Evolutionary conservation across 441 rosid species (phyloP).

Genomic region (Bruguiera hainesii): DNA sequence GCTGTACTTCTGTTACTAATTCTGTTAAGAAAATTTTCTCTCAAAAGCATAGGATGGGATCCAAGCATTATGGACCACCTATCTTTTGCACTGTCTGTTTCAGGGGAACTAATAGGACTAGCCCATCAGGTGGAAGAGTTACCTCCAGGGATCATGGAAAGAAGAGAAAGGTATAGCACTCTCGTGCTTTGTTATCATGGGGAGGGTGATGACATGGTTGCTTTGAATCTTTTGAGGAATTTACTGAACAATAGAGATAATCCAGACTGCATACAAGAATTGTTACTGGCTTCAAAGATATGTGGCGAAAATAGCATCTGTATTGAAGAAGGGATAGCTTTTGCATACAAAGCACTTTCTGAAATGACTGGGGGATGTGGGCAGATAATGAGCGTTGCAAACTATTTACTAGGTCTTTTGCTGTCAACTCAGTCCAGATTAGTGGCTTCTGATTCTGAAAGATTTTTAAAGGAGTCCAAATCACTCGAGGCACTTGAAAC

Average conservation of each 20-base stretch:
- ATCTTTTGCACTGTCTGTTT: slow-evolving; percentile 63
- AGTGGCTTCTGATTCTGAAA: slow-evolving; percentile 52
- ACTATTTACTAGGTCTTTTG: slow-evolving; percentile 50
- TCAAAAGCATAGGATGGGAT: slow-evolving; percentile 66
- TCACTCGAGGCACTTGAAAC: slow-evolving; percentile 52
- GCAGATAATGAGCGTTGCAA: slow-evolving; percentile 47
- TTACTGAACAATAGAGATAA: slow-evolving; percentile 43
- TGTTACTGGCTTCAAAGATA: slow-evolving; percentile 71
- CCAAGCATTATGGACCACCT: slow-evolving; percentile 74
- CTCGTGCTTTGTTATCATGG: slow-evolving; percentile 69
- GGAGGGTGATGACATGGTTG: slow-evolving; percentile 62
- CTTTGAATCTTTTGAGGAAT: slow-evolving; percentile 67
- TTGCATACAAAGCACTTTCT: slow-evolving; percentile 45
- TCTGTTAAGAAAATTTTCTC: slow-evolving; percentile 57
- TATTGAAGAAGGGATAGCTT: slow-evolving; percentile 59
- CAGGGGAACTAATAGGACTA: slow-evolving; percentile 62
- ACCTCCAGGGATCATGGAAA: slow-evolving; percentile 55
- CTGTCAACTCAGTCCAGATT: slow-evolving; percentile 52
- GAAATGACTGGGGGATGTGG: slow-evolving; percentile 36
- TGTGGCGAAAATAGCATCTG: slow-evolving; percentile 42
- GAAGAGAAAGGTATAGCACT: slow-evolving; percentile 55
- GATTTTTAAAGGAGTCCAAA: slow-evolving; percentile 47
- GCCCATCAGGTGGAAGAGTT: slow-evolving; percentile 66
- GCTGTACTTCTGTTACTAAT: slow-evolving; percentile 76
- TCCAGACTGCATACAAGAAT: slow-evolving; percentile 48